Conservation (phyloP, 1,284 basidiomycete species). For the Naganishia albida region DNA sequence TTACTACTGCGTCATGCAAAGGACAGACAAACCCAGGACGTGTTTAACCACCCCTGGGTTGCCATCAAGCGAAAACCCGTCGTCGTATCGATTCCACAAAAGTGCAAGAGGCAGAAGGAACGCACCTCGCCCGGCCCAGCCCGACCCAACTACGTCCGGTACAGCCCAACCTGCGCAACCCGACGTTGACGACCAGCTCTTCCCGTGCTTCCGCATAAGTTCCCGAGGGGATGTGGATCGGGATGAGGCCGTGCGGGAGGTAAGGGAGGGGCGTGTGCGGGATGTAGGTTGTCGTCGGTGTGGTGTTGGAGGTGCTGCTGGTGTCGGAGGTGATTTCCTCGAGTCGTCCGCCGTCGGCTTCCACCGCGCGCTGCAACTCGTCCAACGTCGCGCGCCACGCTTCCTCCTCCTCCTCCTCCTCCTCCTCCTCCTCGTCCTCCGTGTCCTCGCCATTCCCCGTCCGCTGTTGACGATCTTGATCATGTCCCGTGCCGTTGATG, state of each 20-base stretch:
- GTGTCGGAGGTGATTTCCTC: background rate
- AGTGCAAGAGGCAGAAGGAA: no score
- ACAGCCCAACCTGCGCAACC: conserved; percentile 28
- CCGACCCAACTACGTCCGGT: conserved; percentile 21
- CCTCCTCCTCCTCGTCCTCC: background rate
- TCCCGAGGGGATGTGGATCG: conserved; percentile 22
- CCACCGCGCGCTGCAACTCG: background rate
- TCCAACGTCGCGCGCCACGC: background rate
- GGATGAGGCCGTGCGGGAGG: conserved; percentile 9
- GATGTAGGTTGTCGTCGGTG: background rate
- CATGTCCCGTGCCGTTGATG: background rate
- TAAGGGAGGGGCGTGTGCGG: conserved; percentile 12
- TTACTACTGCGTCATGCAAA: no score
- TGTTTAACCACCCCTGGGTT: no score
- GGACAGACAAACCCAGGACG: no score
- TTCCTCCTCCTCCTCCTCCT: background rate
- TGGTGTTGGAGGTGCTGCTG: background rate
- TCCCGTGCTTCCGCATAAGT: conserved; percentile 22
- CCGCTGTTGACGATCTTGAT: background rate
- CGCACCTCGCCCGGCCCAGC: conserved; percentile 25
- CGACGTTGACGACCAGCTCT: conserved; percentile 24
- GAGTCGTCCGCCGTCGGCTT: conserved; percentile 15
- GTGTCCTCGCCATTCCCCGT: background rate
- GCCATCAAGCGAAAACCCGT: no score
- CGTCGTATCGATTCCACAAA: no score